Base-by-base conservation (phyloP, 108 stramenopile genomes). In the Nitzschia sp. region DNA sequence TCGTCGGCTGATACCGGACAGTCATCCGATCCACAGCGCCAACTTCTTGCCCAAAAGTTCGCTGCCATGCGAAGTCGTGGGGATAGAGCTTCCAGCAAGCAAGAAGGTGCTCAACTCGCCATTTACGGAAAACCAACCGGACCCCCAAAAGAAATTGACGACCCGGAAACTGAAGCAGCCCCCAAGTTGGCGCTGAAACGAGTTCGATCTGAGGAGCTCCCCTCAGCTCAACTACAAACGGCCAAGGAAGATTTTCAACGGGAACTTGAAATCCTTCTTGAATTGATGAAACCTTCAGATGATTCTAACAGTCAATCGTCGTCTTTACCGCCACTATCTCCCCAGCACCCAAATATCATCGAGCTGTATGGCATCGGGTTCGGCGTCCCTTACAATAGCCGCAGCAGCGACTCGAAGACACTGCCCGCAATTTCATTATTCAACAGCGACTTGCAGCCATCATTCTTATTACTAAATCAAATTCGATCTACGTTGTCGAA, bases 391-490 rank as follows among this genome's bases (percentile, higher is more conserved):
- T n/a, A n/a, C n/a, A 17, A 42, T 42, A 13, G 38, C 13, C 6
- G 6, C 38, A 42, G 38, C 38, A 42, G 38, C 13, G 38, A 42
- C 38, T n/a, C n/a, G n/a, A n/a, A n/a, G n/a, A n/a, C n/a, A n/a
- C n/a, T n/a, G n/a, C n/a, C n/a, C n/a, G n/a, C n/a, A n/a, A 11
- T 11, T 42, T 42, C 38, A 8, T 15, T 15, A 42, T 42, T 42
- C 38, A 17, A 51, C 49, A 19, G 21, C 13, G 21, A 8, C 21
- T 4, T n/a, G 66, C 78, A 42, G 73, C 81, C 58, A 69, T 81
- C 54, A 38, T 87, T 84, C 72, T 71, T 87, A 21, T 61, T 87
- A 21, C 58, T 85, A 25, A 74, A 76, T 49, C 61, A 69, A 25
- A 59, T 85, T 8, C 62, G 62, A 35, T 46, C 61, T 25, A 75